These are phyloP conservation scores for Metarhizium guizhouense DNA, from an alignment of 2,329 filamentous ascomycete species.

Conservation along the genomic window DNA sequence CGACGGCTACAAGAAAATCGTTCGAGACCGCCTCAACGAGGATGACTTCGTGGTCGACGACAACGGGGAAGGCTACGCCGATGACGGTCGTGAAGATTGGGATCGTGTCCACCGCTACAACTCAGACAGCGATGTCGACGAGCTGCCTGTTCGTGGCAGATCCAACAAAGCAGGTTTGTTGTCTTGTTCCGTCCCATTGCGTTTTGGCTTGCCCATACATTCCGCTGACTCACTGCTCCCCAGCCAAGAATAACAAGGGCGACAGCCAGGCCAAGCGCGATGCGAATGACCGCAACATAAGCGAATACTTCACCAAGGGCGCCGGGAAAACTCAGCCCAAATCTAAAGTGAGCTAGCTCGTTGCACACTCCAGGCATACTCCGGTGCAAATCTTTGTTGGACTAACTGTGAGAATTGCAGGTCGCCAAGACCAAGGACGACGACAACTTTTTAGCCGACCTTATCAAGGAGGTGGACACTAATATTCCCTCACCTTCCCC, in stretches of 20 bases:
- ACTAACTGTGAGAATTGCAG: slow-evolving; percentile 29
- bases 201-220: neutral
- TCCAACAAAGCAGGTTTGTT: slow-evolving; percentile 42
- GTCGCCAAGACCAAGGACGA: slow-evolving; percentile 76
- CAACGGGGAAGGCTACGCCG: slow-evolving; percentile 92
- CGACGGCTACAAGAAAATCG: slow-evolving; percentile 93
- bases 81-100: slow-evolving; percentile 95
- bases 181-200: neutral
- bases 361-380: neutral
- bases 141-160: slow-evolving; percentile 31
- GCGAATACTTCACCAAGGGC: slow-evolving; percentile 86
- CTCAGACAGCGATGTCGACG: slow-evolving; percentile 58
- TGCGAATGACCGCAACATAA: slow-evolving; percentile 84
- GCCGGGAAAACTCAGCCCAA: slow-evolving; percentile 59
- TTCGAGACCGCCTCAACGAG: slow-evolving; percentile 77
- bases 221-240: neutral
- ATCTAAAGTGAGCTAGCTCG: slow-evolving; percentile 54
- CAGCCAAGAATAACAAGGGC: slow-evolving; percentile 80
- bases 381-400: neutral
- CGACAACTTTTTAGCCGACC: slow-evolving; percentile 73
- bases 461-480: slow-evolving; percentile 81
- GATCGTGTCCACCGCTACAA: slow-evolving; percentile 61
- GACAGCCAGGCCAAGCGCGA: slow-evolving; percentile 80
- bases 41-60: slow-evolving; percentile 99
- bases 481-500: slow-evolving; percentile 52